phyloP scores from a whole-genome alignment of 2,329 filamentous ascomycete species.

The Boeremia exigua region DNA sequence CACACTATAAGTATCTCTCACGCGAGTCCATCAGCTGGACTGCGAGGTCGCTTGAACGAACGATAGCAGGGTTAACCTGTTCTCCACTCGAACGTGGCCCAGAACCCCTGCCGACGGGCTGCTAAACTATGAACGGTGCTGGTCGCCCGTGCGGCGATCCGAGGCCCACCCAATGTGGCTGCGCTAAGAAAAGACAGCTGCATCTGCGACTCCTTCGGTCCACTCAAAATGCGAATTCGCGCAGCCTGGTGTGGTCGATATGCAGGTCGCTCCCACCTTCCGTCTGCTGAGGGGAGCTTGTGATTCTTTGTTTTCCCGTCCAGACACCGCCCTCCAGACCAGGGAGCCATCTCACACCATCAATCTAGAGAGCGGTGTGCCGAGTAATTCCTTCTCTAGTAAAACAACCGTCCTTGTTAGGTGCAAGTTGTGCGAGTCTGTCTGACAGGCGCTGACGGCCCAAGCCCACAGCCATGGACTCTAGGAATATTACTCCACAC shows the following conservation, averaged over 20 bases:
- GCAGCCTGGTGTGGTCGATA: constrained; percentile 18
- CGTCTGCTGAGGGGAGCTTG: constrained; percentile 13
- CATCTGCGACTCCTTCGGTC: constrained; percentile 13
- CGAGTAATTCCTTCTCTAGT: constrained; percentile 10
- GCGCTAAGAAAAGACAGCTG: constrained; percentile 10
- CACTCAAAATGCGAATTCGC: constrained; percentile 15
- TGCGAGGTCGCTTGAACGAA: constrained; percentile 10
- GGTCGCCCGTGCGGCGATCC: background rate
- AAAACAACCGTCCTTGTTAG: constrained; percentile 7
- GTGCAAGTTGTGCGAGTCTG: constrained; percentile 7
- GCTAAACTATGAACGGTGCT: constrained; percentile 7
- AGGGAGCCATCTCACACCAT: background rate
- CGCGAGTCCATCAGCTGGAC: constrained; percentile 17
- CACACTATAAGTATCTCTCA: constrained; percentile 17
- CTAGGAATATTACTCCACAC: background rate
- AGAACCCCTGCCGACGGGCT: constrained; percentile 12
- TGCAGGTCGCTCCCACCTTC: constrained; percentile 16
- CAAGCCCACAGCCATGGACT: constrained; percentile 1
- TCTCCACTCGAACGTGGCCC: constrained; percentile 14
- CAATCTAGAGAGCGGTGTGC: constrained; percentile 9
- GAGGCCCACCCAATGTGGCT: constrained; percentile 6
- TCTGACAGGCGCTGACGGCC: constrained; percentile 9
- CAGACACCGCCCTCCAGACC: constrained; percentile 11
- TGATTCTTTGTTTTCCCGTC: constrained; percentile 6
- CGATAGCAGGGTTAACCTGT: constrained; percentile 12